Evolutionary conservation across 805 yeast species (phyloP), one percentile per base, ranked within the genome.

Genomic region (Nakazawaea ambrosiae): DNA sequence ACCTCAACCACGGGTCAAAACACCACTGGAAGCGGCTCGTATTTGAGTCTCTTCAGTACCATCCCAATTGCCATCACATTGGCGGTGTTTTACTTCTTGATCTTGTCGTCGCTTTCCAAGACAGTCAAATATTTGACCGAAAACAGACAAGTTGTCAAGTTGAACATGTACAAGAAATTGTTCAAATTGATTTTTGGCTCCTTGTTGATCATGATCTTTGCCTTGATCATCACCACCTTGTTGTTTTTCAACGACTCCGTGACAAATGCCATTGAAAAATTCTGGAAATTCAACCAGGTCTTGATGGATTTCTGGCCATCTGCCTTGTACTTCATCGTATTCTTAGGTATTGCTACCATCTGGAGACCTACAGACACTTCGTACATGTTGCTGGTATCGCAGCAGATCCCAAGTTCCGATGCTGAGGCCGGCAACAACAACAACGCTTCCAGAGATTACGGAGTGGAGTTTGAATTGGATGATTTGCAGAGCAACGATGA

Each of bases 321-420:
- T 34, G 71, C 87, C 34, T 81, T 88, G 11, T 92, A 87, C 62
- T 86, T 84, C 53, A 61, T 80, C 33, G 89, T 89, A 27, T 89
- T 92, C 57, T 73, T 81, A 50, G 75, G 88, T 8, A 70, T 92
- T 45, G 85, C 96, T 4, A 76, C 88, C 65, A 74, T 92, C 45
- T 92, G 98, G 98, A 81, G 98, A 60, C 99, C 99, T 37, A 90
- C 97, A 0, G 92, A 83, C 49, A 87, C 95, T 28, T 88, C 96
- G 41, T 84, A 89, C 52, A 81, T 94, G 75, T 74, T 92, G 53
- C 97, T 97, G 10, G 89, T 89, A 45, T 85, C 96, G 2, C 86
- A 87, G 37, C 97, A 92, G 62, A 67, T 92, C 31, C 92, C 96
- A 46, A 82, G 53, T 7, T 44, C 49, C 22, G 41, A 34, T 27